phyloP scores from a whole-genome alignment of 106 monocot genomes.

The Iris macrosiphon region DNA sequence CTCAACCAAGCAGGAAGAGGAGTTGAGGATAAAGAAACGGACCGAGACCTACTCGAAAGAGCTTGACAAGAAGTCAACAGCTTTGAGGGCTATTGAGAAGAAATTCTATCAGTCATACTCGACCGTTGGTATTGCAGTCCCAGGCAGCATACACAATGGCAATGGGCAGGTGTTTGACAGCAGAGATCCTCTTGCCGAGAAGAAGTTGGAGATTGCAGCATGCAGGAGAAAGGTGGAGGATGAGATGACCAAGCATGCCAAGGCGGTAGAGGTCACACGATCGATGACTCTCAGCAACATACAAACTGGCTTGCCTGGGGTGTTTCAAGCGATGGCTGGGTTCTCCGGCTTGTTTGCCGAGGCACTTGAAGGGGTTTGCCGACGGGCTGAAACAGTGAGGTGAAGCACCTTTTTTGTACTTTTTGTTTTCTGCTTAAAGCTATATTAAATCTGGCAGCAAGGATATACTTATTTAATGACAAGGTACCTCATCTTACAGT shows the following conservation, averaged over 20 bases:
- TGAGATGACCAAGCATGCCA: slow-evolving; percentile 44
- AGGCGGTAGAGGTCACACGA: slow-evolving; percentile 61
- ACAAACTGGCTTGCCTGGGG: slow-evolving; percentile 74
- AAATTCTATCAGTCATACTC: slow-evolving; percentile 84
- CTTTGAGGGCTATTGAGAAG: slow-evolving; percentile 61
- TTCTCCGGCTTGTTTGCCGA: slow-evolving; percentile 69
- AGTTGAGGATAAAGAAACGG: slow-evolving; percentile 65
- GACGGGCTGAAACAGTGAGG: slow-evolving; percentile 26
- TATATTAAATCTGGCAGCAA: neutral
- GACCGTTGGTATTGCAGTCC: slow-evolving; percentile 47
- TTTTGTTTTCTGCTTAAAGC: neutral
- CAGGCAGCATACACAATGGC: slow-evolving; percentile 15
- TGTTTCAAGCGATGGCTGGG: slow-evolving; percentile 83
- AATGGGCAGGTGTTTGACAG: slow-evolving; percentile 45
- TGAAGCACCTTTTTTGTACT: neutral
- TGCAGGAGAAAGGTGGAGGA: slow-evolving; percentile 76
- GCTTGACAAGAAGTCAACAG: slow-evolving; percentile 63
- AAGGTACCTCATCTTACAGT: neutral
- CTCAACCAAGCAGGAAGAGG: slow-evolving; percentile 69
- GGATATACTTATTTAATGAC: slow-evolving; percentile 5
- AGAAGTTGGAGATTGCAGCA: slow-evolving; percentile 46
- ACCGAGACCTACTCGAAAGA: slow-evolving; percentile 62
- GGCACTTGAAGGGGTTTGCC: slow-evolving; percentile 57
- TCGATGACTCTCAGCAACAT: slow-evolving; percentile 83
- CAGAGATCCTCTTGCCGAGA: slow-evolving; percentile 65